Evolutionary conservation across 345 rosid genomes (phyloP).

Genomic region (Bruguiera gymnorhiza): DNA sequence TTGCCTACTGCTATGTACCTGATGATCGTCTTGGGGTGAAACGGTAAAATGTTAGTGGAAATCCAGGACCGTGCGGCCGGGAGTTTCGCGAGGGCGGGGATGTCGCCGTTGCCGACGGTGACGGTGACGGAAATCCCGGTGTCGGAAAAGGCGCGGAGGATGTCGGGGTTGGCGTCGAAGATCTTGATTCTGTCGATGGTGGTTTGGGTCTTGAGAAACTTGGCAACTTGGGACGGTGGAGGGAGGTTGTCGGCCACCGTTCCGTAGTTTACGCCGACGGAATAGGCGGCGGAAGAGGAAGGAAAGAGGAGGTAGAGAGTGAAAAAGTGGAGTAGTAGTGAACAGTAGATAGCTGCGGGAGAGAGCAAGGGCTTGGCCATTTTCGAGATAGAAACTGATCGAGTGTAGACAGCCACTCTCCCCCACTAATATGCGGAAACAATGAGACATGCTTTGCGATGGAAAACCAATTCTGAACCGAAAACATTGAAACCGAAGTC

Average conservation of each 20-base stretch:
- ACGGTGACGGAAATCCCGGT: conserved; percentile 65
- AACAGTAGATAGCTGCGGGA: background rate
- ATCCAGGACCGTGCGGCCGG: conserved; percentile 62
- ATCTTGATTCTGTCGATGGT: conserved; percentile 62
- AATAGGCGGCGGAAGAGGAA: conserved; percentile 30
- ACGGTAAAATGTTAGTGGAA: conserved; percentile 47
- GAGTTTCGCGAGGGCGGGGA: conserved; percentile 51
- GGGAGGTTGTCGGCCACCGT: conserved; percentile 79
- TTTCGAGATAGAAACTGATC: background rate
- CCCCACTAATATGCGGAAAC: no score
- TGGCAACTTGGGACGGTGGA: conserved; percentile 58
- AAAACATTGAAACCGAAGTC: no score
- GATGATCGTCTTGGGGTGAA: conserved; percentile 46
- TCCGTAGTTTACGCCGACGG: conserved; percentile 86
- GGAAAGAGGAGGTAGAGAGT: conserved; percentile 7
- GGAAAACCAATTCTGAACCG: no score
- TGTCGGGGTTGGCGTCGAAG: conserved; percentile 72
- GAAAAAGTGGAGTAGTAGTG: conserved; percentile 16
- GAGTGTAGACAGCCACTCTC: background rate
- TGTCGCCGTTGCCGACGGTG: conserved; percentile 67
- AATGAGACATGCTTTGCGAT: no score
- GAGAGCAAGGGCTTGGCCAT: conserved; percentile 11
- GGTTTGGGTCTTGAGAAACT: conserved; percentile 62
- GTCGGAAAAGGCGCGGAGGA: conserved; percentile 66
- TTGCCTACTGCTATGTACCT: conserved; percentile 69